Conservation (phyloP, 1,139 yeast genomes). For the Suhomyces anneliseae region DNA sequence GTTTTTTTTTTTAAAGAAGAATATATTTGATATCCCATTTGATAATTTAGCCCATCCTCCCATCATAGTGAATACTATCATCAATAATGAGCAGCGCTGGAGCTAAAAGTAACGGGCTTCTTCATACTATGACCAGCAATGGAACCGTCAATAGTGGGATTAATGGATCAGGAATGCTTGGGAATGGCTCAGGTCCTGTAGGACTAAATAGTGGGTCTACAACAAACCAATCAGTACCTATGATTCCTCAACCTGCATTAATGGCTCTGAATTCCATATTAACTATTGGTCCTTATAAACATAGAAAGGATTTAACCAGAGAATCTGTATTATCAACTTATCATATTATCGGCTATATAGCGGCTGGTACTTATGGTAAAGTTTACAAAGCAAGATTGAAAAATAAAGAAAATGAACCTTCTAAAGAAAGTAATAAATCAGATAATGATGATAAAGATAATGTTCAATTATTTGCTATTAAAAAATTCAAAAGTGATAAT, state of each 20-base stretch:
- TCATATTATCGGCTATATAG: slow-evolving; percentile 90
- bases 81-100: not conserved
- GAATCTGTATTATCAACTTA: slow-evolving; percentile 77
- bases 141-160: slow-evolving; percentile 2
- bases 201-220: slow-evolving; percentile 1
- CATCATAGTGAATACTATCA: not conserved
- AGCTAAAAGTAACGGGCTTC: slow-evolving; percentile 3
- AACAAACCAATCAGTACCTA: slow-evolving; percentile 15
- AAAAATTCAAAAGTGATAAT: slow-evolving; percentile 91
- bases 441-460: slow-evolving; percentile 4
- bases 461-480: slow-evolving; percentile 67
- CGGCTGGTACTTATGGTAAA: slow-evolving; percentile 97
- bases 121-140: slow-evolving; percentile 5
- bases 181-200: slow-evolving; percentile 1
- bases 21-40: too few species aligned
- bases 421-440: slow-evolving; percentile 1
- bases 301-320: slow-evolving; percentile 68
- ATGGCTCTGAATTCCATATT: slow-evolving; percentile 71
- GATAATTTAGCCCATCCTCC: too few species aligned
- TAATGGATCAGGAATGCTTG: slow-evolving; percentile 4
- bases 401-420: slow-evolving; percentile 18
- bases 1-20: too few species aligned
- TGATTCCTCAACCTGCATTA: slow-evolving; percentile 41
- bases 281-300: slow-evolving; percentile 70
- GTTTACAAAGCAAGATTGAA: slow-evolving; percentile 83